Evolutionary conservation across 768 basidiomycete genomes (phyloP).

Genomic region (Mycena epipterygia): DNA sequence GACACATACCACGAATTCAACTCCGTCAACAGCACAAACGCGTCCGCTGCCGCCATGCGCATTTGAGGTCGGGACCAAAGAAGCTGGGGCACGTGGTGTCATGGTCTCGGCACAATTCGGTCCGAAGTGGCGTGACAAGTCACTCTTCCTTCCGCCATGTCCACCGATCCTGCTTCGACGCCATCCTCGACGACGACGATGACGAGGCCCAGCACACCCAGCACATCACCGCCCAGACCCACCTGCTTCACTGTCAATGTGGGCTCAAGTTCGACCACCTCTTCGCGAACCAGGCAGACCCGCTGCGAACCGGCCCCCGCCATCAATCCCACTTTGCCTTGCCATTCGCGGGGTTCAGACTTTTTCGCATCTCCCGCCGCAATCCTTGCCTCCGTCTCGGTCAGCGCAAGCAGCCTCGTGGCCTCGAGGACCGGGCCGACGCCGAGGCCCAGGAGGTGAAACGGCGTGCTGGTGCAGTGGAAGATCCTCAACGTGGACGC

Average conservation of each 20-base stretch:
- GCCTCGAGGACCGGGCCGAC: no score
- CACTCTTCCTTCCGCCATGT: no score
- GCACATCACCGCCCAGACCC: no score
- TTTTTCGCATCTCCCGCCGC: conserved; percentile 48
- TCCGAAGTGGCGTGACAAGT: no score
- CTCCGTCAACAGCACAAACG: conserved; percentile 73
- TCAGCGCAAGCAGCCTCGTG: conserved; percentile 62
- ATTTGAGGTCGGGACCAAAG: conserved; percentile 65
- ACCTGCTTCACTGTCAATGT: no score
- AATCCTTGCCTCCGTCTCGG: conserved; percentile 74
- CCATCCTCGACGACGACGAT: no score
- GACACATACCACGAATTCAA: conserved; percentile 78
- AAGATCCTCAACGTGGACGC: conserved; percentile 83
- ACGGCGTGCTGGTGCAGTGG: no score
- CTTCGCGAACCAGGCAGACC: conserved; percentile 78
- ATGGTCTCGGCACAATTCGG: no score
- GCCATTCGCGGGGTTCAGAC: not conserved
- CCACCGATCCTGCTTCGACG: no score
- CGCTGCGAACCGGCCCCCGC: conserved; percentile 62
- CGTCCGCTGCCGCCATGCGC: conserved; percentile 77
- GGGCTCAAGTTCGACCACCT: conserved; percentile 76
- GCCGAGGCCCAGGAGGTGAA: no score
- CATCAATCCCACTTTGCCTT: conserved; percentile 2
- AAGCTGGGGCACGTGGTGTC: no score
- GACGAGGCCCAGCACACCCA: no score